Evolutionary conservation across 1,284 basidiomycete genomes (phyloP).

Genomic region (Cutaneotrichosporon sp.): DNA sequence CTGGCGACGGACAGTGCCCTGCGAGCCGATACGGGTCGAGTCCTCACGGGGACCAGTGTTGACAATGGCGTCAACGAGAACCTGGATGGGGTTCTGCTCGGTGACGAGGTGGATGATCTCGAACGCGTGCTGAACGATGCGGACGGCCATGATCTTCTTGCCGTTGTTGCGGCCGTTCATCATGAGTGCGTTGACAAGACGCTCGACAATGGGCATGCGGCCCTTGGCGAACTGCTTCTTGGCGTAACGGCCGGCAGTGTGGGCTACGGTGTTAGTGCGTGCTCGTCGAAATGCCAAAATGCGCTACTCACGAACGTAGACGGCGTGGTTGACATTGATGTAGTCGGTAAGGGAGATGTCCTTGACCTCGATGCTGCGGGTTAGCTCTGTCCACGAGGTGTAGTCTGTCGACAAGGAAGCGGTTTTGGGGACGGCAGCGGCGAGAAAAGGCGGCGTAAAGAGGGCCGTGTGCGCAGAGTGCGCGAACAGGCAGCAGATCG

Average conservation of each 20-base stretch:
- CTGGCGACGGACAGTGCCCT: conserved; percentile 99
- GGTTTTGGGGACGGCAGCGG: neutral
- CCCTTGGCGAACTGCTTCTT: conserved; percentile 99
- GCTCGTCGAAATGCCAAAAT: neutral
- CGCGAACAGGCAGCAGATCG: no score
- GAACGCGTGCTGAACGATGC: conserved; percentile 99
- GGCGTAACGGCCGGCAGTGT: conserved; percentile 98
- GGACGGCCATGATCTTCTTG: conserved; percentile 98
- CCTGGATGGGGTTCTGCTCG: conserved; percentile 99
- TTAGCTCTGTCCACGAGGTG: neutral
- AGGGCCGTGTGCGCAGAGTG: no score
- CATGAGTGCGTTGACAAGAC: conserved; percentile 97
- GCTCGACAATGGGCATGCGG: conserved; percentile 99
- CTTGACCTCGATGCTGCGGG: conserved; percentile 86
- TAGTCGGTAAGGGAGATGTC: conserved; percentile 98
- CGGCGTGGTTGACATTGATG: conserved; percentile 98
- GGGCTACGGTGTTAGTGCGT: conserved; percentile 51
- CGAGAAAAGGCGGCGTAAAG: neutral
- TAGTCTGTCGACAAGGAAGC: neutral
- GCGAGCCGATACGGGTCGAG: conserved; percentile 99
- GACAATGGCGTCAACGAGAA: conserved; percentile 93
- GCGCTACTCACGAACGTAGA: conserved; percentile 64
- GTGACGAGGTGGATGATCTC: conserved; percentile 99
- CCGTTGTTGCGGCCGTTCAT: conserved; percentile 99
- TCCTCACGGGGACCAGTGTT: conserved; percentile 99